phyloP scores from a whole-genome alignment of 2,329 filamentous ascomycete species.

The Diaporthe sp. region DNA sequence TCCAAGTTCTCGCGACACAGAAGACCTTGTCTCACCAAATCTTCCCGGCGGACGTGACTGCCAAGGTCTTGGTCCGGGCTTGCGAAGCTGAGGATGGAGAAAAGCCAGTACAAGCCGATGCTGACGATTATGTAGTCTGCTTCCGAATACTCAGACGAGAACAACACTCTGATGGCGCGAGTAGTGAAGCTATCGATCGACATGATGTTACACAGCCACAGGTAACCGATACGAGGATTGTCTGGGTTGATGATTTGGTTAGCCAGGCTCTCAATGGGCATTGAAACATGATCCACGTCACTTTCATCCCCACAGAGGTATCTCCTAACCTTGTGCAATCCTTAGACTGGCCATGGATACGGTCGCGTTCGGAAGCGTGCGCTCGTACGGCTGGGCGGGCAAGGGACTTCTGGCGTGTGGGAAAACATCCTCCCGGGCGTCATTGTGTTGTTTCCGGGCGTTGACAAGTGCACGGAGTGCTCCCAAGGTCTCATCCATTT shows the following conservation, averaged over 20 bases:
- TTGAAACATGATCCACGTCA: too few species aligned
- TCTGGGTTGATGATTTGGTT: not conserved
- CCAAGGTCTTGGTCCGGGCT: not conserved
- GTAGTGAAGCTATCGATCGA: slow-evolving; percentile 6
- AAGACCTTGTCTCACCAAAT: not conserved
- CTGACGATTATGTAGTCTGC: slow-evolving; percentile 9
- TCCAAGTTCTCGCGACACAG: slow-evolving; percentile 4
- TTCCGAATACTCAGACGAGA: slow-evolving; percentile 1
- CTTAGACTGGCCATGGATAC: not conserved
- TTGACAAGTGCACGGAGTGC: slow-evolving; percentile 46
- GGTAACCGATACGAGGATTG: not conserved
- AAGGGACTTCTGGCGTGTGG: not conserved
- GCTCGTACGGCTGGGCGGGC: not conserved
- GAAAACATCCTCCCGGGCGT: not conserved
- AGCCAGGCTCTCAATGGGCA: not conserved
- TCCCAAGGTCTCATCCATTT: slow-evolving; percentile 48
- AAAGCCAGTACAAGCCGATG: slow-evolving; percentile 16
- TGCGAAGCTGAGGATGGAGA: not conserved
- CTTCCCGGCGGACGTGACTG: not conserved
- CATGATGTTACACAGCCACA: slow-evolving; percentile 8
- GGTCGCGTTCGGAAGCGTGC: not conserved
- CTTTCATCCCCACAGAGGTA: not conserved
- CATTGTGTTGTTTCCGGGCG: slow-evolving; percentile 42
- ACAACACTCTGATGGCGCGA: not conserved
- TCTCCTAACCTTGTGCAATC: not conserved